Evolutionary conservation across 2,329 filamentous ascomycete species (phyloP).

Genomic region (Erysiphe pisi): DNA sequence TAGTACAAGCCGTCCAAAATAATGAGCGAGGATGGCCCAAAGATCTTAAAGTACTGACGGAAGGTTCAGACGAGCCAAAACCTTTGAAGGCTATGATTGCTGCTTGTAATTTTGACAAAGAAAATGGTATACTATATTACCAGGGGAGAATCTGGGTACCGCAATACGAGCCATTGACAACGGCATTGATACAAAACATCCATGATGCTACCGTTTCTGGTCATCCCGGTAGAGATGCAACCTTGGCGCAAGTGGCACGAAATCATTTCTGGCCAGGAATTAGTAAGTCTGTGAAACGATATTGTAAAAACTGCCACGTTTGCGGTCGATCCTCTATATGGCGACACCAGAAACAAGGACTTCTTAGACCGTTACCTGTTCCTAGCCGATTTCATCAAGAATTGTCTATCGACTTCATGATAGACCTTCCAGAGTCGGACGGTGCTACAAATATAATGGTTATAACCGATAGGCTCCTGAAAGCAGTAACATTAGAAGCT

Average conservation of each 20-base stretch:
- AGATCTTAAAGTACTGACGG: background rate
- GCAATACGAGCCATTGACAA: background rate
- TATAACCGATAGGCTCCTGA: background rate
- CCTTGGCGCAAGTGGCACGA: conserved; percentile 3
- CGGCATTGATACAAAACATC: conserved; percentile 9
- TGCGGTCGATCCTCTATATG: conserved; percentile 20
- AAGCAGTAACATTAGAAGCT: background rate
- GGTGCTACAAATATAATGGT: conserved; percentile 23
- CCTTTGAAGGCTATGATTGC: conserved; percentile 12
- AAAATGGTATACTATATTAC: background rate
- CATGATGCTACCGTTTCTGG: conserved; percentile 16
- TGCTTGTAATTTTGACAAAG: background rate
- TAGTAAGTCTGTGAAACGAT: conserved; percentile 23
- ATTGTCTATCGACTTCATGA: conserved; percentile 20
- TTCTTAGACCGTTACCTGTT: background rate
- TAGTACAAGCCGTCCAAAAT: background rate
- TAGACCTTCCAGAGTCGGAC: background rate
- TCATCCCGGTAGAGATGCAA: background rate
- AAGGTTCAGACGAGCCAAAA: conserved; percentile 2
- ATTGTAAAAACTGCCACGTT: conserved; percentile 21
- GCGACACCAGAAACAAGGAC: conserved; percentile 20
- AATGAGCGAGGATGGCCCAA: background rate
- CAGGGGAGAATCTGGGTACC: conserved; percentile 22
- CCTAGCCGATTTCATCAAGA: conserved; percentile 4
- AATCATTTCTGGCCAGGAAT: conserved; percentile 12